phyloP scores from a whole-genome alignment of 305 asterid genomes.

The Fraxinus paxiana region DNA sequence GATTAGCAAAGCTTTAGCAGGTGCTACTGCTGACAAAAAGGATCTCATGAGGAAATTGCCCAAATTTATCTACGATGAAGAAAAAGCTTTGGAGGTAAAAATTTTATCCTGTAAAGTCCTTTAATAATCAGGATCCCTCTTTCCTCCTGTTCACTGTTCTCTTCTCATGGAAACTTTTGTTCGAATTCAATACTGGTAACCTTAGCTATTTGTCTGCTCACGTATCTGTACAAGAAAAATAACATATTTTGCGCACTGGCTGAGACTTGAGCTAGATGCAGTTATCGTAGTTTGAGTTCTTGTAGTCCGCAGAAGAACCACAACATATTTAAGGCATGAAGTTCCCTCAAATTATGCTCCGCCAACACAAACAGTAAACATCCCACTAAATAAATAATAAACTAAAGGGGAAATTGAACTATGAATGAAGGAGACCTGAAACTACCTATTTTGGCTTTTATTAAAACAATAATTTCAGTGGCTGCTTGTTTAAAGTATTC shows the following conservation, averaged over 20 bases:
- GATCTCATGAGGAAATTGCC: conserved; percentile 87
- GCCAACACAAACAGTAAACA: neutral
- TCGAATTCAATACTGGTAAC: neutral
- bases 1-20: conserved; percentile 82
- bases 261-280: neutral
- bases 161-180: neutral
- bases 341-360: neutral
- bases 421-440: neutral
- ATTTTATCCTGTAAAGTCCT: neutral
- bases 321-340: neutral
- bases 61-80: conserved; percentile 80
- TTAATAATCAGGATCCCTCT: neutral
- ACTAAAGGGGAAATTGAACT: neutral
- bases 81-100: conserved; percentile 74
- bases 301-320: neutral
- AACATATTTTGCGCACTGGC: neutral
- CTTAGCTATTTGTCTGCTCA: no score
- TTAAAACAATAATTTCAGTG: neutral
- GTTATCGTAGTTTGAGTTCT: conserved; percentile 4
- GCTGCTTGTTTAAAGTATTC: neutral
- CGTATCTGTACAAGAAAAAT: neutral
- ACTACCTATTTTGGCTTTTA: neutral
- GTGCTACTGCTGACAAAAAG: conserved; percentile 67
- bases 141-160: neutral
- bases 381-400: neutral